phyloP scores from a whole-genome alignment of 2,329 filamentous ascomycete species.

The Verruconis gallopava region DNA sequence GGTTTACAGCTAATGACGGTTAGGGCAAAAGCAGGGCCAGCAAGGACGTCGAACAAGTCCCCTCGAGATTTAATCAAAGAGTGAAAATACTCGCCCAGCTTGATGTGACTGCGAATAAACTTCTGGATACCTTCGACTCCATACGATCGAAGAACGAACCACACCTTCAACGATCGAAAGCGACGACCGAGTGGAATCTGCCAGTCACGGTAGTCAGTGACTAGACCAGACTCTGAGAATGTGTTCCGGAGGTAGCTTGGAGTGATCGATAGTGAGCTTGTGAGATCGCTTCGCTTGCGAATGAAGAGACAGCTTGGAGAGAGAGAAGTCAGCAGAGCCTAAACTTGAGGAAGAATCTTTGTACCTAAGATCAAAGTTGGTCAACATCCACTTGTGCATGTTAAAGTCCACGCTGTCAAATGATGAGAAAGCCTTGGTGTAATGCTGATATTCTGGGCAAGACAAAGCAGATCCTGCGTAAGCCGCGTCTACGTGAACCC shows the following conservation, averaged over 20 bases:
- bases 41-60: conserved; percentile 66
- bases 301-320: conserved; percentile 77
- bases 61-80: conserved; percentile 41
- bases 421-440: conserved; percentile 45
- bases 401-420: conserved; percentile 92
- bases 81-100: conserved; percentile 58
- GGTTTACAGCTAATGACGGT: conserved; percentile 56
- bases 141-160: conserved; percentile 82
- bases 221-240: conserved; percentile 67
- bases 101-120: conserved; percentile 58
- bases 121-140: conserved; percentile 62
- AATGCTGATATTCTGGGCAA: conserved; percentile 64
- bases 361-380: conserved; percentile 67
- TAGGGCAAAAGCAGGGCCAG: conserved; percentile 63
- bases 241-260: conserved; percentile 73
- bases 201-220: conserved; percentile 95
- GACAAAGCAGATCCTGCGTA: conserved; percentile 81
- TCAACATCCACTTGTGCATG: conserved; percentile 94
- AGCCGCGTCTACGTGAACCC: conserved; percentile 89
- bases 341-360: too few species aligned
- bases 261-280: conserved; percentile 63
- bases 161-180: conserved; percentile 83
- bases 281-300: conserved; percentile 61
- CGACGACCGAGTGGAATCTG: conserved; percentile 84
- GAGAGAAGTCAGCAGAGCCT: too few species aligned